Conservation (phyloP, 352 stramenopile genomes). For the Pythium brachiatum region DNA sequence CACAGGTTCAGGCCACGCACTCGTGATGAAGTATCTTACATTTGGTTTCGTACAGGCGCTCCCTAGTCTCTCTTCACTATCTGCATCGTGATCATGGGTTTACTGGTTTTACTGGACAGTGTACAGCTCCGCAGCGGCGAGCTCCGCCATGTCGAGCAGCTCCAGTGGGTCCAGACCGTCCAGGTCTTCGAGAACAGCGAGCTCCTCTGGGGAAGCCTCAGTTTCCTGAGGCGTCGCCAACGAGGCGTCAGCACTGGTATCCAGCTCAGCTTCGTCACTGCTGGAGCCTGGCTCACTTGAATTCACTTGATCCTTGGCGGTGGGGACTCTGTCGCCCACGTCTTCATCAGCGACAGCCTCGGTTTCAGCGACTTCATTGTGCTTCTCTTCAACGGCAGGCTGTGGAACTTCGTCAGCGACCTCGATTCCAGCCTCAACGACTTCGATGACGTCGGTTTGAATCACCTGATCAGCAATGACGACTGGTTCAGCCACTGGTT, state of each 20-base stretch:
- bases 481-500: not conserved
- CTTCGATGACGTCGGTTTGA: not conserved
- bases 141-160: conserved; percentile 19
- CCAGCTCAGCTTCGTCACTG: not conserved
- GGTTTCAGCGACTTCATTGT: not conserved
- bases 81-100: too few species aligned
- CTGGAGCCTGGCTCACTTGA: not conserved
- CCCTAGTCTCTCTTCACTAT: too few species aligned
- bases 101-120: conserved; percentile 3
- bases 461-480: not conserved
- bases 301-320: not conserved
- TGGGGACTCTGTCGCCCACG: not conserved
- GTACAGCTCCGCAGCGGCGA: conserved; percentile 19
- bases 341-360: not conserved
- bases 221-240: not conserved
- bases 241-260: not conserved
- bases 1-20: too few species aligned
- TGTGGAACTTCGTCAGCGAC: not conserved
- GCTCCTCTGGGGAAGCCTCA: not conserved
- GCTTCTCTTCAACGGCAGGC: too few species aligned
- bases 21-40: not conserved
- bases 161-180: conserved; percentile 18
- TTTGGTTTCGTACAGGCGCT: too few species aligned
- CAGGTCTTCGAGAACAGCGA: conserved; percentile 18
- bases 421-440: not conserved